Evolutionary conservation across 192 early-diverging fungal species (phyloP), one percentile per base, ranked within the genome.

Genomic region (Coemansia sp.): DNA sequence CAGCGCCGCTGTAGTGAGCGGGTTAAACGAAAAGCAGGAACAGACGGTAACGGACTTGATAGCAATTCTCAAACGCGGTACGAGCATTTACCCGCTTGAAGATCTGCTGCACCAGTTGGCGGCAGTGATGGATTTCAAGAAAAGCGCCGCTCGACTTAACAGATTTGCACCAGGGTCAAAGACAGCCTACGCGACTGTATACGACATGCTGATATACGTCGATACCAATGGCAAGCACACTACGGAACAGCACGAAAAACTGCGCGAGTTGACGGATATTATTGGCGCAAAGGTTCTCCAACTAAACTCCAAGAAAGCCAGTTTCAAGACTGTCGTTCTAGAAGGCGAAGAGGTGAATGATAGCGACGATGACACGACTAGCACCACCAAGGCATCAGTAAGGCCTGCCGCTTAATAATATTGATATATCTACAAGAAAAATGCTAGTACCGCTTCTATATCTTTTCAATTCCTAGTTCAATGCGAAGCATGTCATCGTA

Each of bases 201-300:
- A 80, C 42, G 72, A 74, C 58, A 80, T 80, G 77, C 73, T 80
- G 21, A 50, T 72, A 15, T 74, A 67, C 45, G 69, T 75, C 37
- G 73, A 75, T 51, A 64, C 69, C 9, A 80, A 80, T 32, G 73
- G 68, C 21, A 74, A 75, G 58, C 77, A 80, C 38, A 68, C 77
- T 2, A 53, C 62, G 0, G 78, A 80, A 34, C 73, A 80, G 62
- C 78, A 72, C 37, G 50, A 63, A 23, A 72, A 75, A 15, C 69
- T 75, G 6, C 60, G 60, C 15, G 63, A 75, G 46, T 57, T 75
- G 14, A 75, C 67, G 3, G 66, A 69, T 23, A 68, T 80, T 25
- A 75, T 80, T n/a, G 78, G 73, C 3, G 57, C 44, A 12, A 80
- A 66, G 15, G 39, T 80, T 11, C 70, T 80, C 51, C 65, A 80